Evolutionary conservation across 331 rosid genomes (phyloP), one percentile per base, ranked within the genome.

Genomic region (Saraca asoca): DNA sequence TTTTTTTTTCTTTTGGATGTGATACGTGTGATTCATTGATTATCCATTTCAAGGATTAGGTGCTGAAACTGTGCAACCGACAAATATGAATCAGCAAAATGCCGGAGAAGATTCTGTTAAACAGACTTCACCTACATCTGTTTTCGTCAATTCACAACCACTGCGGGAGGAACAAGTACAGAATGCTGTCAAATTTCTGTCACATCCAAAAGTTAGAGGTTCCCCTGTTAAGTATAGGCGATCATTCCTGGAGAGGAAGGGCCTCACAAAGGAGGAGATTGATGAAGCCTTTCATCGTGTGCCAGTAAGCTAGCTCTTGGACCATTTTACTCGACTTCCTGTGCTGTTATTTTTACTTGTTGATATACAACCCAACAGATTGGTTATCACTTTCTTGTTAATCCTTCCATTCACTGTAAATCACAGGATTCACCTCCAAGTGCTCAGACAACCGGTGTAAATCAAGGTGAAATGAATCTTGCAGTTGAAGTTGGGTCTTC

Each of bases 181-280:
- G 81, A 94, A 94, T 83, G 99, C 97, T 13, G 64, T 94, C 69
- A 90, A 94, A 58, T 90, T 94, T 77, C 91, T 94, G n/a, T 85
- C 91, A 0, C 96, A 90, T 84, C 95, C 97, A 0, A 94, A 78
- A 81, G 99, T 94, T 55, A 83, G 59, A 80, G 99, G 96, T 29
- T 94, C 97, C 55, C 99, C 95, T 6, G 88, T 94, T 43, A 61
- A 90, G 14, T 88, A 83, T 43, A 77, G 99, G 75, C 81, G 95
- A 50, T 94, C 97, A 50, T 90, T 94, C 84, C 80, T 94, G 55
- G 96, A 94, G 81, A 93, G 80, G 81, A 94, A 94, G 84, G 97
- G 96, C 56, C 95, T 90, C n/a, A 85, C 97, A 1, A 94, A 85
- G 77, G 99, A 94, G 71, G 99, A 94, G 96, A 90, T 94, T 51